A percentile compares a stretch with the other conserved stretches of the same genome.
phyloP scores from a whole-genome alignment of 2,329 filamentous ascomycete genomes.

The Paraphaeosphaeria sporulosa region DNA sequence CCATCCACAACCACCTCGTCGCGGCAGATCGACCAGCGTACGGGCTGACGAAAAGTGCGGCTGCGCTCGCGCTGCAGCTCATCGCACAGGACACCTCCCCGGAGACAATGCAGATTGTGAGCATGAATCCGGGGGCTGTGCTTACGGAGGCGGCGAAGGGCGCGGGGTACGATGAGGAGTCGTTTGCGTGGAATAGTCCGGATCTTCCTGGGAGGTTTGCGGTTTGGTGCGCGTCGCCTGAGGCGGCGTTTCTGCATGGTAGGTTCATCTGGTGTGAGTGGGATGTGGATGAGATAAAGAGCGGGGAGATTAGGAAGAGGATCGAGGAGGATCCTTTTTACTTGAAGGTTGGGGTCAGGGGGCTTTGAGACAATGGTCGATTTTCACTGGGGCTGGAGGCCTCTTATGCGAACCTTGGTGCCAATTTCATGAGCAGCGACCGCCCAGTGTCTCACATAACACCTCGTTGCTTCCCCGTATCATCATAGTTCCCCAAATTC shows the following conservation, averaged over 20 bases:
- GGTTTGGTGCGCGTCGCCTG: no score
- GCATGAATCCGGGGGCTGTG: conserved; percentile 1
- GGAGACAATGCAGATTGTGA: conserved; percentile 6
- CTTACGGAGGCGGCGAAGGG: not conserved
- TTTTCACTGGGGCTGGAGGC: no score
- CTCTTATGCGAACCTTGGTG: no score
- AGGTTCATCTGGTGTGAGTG: no score
- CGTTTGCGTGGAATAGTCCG: conserved; percentile 1
- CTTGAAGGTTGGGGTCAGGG: not conserved
- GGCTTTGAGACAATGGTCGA: no score
- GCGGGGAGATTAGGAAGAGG: not conserved
- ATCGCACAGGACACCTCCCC: conserved; percentile 4
- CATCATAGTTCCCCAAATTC: not conserved
- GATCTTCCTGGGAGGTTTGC: not conserved
- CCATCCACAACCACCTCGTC: conserved; percentile 2
- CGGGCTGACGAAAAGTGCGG: conserved; percentile 4
- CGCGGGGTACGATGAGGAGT: not conserved
- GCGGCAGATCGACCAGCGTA: not conserved
- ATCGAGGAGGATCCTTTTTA: not conserved
- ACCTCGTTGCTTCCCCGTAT: no score
- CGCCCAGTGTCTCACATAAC: no score
- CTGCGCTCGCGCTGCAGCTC: conserved; percentile 2
- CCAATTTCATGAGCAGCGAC: no score
- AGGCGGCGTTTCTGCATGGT: no score
- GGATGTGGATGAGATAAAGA: not conserved